These are phyloP conservation scores for Boletus rex-veris DNA, from an alignment of 768 basidiomycete genomes.

Conservation along the genomic window DNA sequence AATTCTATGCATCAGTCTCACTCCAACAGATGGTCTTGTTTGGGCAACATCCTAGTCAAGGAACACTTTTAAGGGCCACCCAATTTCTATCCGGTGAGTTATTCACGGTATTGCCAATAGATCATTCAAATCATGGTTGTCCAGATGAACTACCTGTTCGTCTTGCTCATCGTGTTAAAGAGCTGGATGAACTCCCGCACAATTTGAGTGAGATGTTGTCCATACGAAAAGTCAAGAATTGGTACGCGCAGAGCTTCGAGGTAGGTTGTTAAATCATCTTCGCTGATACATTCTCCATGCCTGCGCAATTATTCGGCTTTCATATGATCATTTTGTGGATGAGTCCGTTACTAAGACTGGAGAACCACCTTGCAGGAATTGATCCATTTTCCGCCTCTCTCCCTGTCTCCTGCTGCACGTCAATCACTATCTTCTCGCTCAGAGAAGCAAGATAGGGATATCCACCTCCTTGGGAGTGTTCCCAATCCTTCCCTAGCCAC, in stretches of 20 bases:
- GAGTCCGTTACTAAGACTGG: neutral
- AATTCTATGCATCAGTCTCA: slow-evolving; percentile 57
- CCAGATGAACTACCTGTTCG: slow-evolving; percentile 92
- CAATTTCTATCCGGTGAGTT: slow-evolving; percentile 77
- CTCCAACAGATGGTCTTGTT: slow-evolving; percentile 98
- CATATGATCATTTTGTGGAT: neutral
- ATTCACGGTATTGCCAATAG: neutral
- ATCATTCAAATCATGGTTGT: neutral
- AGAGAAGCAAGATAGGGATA: slow-evolving; percentile 32
- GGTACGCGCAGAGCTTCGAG: slow-evolving; percentile 99
- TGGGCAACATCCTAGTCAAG: slow-evolving; percentile 93
- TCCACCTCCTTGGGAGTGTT: slow-evolving; percentile 62
- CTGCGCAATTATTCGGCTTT: neutral
- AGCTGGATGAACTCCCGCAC: slow-evolving; percentile 92
- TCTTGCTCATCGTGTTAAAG: slow-evolving; percentile 92
- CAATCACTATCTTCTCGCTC: slow-evolving; percentile 56
- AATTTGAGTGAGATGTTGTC: slow-evolving; percentile 87
- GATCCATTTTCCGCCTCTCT: slow-evolving; percentile 78
- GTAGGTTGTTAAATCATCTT: slow-evolving; percentile 41
- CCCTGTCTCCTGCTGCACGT: slow-evolving; percentile 63
- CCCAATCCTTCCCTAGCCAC: slow-evolving; percentile 73
- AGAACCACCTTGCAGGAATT: slow-evolving; percentile 60
- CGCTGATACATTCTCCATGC: neutral
- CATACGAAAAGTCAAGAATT: slow-evolving; percentile 93
- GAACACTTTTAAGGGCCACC: slow-evolving; percentile 87